A percentile compares a stretch with the other conserved stretches of the same genome.
These are phyloP conservation scores for Wilcoxina mikolae DNA, from an alignment of 495 filamentous ascomycete genomes.

Conservation along the genomic window DNA sequence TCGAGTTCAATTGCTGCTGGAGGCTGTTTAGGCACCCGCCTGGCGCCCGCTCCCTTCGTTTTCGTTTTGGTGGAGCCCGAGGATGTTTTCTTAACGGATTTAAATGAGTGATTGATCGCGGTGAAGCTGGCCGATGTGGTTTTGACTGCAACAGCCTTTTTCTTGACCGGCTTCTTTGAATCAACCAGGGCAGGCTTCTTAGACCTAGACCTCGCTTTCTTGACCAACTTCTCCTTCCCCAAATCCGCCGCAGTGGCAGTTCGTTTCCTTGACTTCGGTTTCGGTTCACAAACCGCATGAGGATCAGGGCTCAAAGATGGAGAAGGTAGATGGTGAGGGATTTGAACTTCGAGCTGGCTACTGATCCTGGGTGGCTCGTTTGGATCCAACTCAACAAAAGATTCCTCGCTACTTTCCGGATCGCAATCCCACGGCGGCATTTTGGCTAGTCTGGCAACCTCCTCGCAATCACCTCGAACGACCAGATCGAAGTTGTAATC, in stretches of 20 bases:
- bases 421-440: conserved; percentile 60
- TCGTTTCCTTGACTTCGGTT: not conserved
- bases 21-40: not conserved
- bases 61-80: not conserved
- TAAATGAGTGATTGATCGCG: too few relatives aligned
- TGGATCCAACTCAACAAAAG: conserved; percentile 19
- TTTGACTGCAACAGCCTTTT: not conserved
- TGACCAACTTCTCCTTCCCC: too few relatives aligned
- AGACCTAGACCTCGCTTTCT: not conserved
- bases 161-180: conserved; percentile 1
- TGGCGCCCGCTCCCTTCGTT: not conserved
- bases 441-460: conserved; percentile 59
- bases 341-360: conserved; percentile 18
- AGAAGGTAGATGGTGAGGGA: conserved; percentile 11
- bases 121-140: not conserved
- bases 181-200: not conserved
- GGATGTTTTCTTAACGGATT: not conserved
- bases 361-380: conserved; percentile 11
- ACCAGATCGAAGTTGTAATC: conserved; percentile 91
- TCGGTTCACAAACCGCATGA: not conserved
- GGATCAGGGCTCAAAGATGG: not conserved
- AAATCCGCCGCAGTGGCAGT: not conserved
- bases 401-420: conserved; percentile 23
- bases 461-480: conserved; percentile 73
- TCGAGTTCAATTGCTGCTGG: not conserved